Evolutionary conservation across 441 rosid genomes (phyloP).

Genomic region (Kokia cookei): DNA sequence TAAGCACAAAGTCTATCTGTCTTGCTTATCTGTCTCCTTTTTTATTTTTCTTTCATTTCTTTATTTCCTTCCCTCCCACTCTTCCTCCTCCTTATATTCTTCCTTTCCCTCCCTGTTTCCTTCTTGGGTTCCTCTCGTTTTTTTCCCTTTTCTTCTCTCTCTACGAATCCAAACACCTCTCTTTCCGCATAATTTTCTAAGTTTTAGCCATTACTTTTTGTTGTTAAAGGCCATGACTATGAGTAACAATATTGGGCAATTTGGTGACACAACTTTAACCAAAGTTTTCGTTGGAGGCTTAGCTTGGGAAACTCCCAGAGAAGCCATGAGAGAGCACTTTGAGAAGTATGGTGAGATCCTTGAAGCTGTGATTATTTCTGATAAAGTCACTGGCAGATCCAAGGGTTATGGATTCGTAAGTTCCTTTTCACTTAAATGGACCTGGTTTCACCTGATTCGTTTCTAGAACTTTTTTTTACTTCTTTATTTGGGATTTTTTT

Average conservation of each 20-base stretch:
- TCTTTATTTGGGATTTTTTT: background rate
- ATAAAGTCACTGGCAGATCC: constrained; percentile 84
- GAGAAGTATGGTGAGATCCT: constrained; percentile 81
- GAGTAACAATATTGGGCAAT: constrained; percentile 48
- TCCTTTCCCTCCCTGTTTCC: constrained; percentile 11
- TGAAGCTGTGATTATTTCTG: constrained; percentile 89
- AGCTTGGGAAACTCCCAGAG: constrained; percentile 92
- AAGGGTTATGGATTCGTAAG: constrained; percentile 94
- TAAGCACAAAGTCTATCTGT: constrained; percentile 37
- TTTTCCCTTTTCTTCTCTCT: constrained; percentile 4
- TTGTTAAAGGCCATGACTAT: constrained; percentile 22
- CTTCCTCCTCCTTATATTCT: constrained; percentile 10
- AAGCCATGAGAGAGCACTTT: constrained; percentile 72
- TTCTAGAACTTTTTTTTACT: background rate
- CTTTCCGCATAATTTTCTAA: background rate
- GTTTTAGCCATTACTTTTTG: background rate
- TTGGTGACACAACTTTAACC: constrained; percentile 84
- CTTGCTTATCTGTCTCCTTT: constrained; percentile 34
- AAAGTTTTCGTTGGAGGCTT: constrained; percentile 94
- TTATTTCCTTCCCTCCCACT: constrained; percentile 6
- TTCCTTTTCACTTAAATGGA: background rate
- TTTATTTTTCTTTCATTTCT: constrained; percentile 19
- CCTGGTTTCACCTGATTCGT: background rate
- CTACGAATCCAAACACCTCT: background rate
- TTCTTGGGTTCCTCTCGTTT: constrained; percentile 3